Evolutionary conservation across 2,329 filamentous ascomycete species (phyloP).

Genomic region (Cyphellophora attinorum): DNA sequence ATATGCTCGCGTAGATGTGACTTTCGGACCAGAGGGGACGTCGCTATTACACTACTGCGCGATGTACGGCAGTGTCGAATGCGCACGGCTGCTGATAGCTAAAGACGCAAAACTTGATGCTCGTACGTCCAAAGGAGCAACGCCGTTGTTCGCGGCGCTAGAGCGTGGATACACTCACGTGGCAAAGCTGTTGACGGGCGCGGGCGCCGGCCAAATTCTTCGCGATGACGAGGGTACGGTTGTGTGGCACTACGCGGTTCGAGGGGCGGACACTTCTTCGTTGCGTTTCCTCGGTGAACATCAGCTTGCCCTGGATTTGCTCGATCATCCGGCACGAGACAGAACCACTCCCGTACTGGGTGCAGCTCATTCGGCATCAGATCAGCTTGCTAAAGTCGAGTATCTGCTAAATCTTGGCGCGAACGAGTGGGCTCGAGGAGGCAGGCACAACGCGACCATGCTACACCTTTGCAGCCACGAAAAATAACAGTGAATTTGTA

Average conservation of each 20-base stretch:
- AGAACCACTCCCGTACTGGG: no score
- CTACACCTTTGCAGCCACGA: no score
- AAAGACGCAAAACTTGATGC: background rate
- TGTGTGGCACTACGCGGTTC: no score
- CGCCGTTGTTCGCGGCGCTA: background rate
- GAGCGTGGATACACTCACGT: background rate
- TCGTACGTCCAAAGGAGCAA: background rate
- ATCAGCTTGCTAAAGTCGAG: background rate
- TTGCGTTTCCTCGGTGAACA: no score
- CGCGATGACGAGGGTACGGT: background rate
- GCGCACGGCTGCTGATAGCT: background rate
- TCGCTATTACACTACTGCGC: background rate
- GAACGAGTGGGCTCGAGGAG: no score
- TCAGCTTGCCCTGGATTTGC: no score
- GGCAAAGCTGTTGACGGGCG: background rate
- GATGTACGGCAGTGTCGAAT: background rate
- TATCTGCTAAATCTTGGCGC: background rate
- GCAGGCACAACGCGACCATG: no score
- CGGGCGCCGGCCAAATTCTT: background rate
- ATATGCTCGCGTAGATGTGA: background rate
- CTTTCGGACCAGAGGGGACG: background rate
- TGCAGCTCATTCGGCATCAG: no score
- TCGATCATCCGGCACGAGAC: no score
- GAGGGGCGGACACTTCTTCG: no score
- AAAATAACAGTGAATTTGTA: no score